Conservation (phyloP, 371 early-diverging fungal species). For the Haplosporangium sp. region DNA sequence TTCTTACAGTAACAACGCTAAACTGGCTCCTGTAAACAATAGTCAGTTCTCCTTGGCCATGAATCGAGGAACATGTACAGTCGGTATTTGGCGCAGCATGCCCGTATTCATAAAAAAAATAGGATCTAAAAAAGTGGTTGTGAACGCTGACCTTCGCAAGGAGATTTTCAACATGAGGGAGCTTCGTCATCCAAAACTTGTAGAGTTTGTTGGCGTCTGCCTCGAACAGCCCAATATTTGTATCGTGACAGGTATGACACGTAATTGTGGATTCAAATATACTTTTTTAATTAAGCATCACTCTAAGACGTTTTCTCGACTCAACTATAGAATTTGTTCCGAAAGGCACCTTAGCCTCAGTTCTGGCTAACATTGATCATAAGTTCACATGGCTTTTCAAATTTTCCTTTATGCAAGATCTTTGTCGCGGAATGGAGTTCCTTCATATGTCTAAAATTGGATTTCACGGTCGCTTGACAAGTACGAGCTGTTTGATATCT, state of each 20-base stretch:
- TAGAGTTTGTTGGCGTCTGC: slow-evolving; percentile 58
- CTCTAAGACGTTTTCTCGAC: neutral
- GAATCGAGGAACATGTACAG: slow-evolving; percentile 31
- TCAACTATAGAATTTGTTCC: slow-evolving; percentile 56
- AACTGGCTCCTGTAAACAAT: slow-evolving; percentile 5
- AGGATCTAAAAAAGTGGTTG: slow-evolving; percentile 44
- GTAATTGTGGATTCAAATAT: neutral
- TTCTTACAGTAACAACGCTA: slow-evolving; percentile 23
- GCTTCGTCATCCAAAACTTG: slow-evolving; percentile 58
- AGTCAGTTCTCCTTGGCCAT: slow-evolving; percentile 33
- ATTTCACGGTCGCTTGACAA: slow-evolving; percentile 61
- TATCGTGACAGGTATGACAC: slow-evolving; percentile 55
- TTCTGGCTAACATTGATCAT: slow-evolving; percentile 61
- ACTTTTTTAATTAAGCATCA: too few species aligned
- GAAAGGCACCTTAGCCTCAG: slow-evolving; percentile 60
- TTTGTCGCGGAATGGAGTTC: slow-evolving; percentile 63
- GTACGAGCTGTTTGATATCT: slow-evolving; percentile 61
- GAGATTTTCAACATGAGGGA: slow-evolving; percentile 58
- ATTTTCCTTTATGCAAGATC: slow-evolving; percentile 64
- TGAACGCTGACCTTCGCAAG: slow-evolving; percentile 47
- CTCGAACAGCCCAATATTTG: slow-evolving; percentile 50
- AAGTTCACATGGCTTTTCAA: slow-evolving; percentile 65
- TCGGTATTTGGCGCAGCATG: slow-evolving; percentile 61
- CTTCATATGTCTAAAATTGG: slow-evolving; percentile 63
- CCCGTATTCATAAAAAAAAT: slow-evolving; percentile 61